Base-by-base conservation (phyloP, 2,329 filamentous ascomycete species). In the Sphaceloma murrayae region DNA sequence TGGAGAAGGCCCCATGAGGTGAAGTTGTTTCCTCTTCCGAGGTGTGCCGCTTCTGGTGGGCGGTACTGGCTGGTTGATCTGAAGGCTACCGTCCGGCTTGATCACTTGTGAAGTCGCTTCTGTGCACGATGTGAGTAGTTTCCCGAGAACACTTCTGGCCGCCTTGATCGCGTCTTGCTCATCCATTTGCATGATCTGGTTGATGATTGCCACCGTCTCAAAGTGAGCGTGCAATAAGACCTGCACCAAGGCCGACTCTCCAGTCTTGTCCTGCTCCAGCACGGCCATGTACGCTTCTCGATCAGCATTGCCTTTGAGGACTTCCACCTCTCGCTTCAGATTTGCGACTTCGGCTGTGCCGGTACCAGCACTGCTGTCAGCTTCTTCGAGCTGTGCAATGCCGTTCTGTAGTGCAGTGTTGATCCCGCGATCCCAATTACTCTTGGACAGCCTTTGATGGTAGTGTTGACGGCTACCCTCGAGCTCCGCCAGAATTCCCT, bases 401-500 rank as follows among this genome's bases (percentile, higher is more conserved):
- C 85, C 85, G 58, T 93, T 85, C 49, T 88, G 82, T 24, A 96
- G 72, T 3, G 91, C 91, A 1, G 85, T 85, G 56, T 94, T 88
- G 49, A 98, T 73, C 34, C 80, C 76, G 42, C 85, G 79, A 51
- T 94, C 86, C 91, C 91, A 98, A 51, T 81, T 84, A 34, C 73
- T 78, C 60, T 82, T 86, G 34, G 82, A 74, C 42, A 96, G 63
- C 54, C 80, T 80, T 57, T 94, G 85, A 58, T 94, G 86, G 51
- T 89, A 83, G 61, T 95, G 88, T 51, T 94, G 85, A 49, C 89
- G 73, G 62, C 87, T 95, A 54, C 81, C 77, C 62, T 96, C 89
- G 34, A 98, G 68, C 63, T 98, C 93, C 5, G 85, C 70, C 19
- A 94, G 72, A 31, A 96, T 88, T 1, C 89, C 91, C 46, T 85